Base-by-base conservation (phyloP, 2,329 filamentous ascomycete species). In the Lecanosticta acicola region DNA sequence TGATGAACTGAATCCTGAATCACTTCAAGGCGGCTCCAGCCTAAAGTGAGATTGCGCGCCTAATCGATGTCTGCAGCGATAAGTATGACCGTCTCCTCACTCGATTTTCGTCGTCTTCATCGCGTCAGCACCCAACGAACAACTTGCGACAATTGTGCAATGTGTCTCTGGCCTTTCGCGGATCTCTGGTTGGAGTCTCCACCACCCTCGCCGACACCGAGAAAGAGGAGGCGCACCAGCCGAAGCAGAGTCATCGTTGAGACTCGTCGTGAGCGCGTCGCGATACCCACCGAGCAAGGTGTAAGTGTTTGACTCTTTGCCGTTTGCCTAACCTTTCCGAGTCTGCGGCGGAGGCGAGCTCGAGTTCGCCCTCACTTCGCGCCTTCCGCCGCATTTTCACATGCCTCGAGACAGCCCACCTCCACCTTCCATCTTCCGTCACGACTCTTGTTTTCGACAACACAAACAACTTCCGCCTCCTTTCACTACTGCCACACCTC, bases 161-260 rank as follows among this genome's bases (percentile, higher is more conserved):
- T 50, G 47, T 61, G 58, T 46, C 9, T 41, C 14, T 63, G 59
- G 59, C 59, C 59, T 4, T 62, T 59, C 29, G 50, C 54, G 19
- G 59, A 62, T 40, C 47, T 57, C 14, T 57, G 49, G 50, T 54
- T 62, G 21, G 59, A 60, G 17, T 44, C 42, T 11, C 42, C 42
- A n/a, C 35, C 42, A 10, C 33, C 41, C 11, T 45, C 51, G 13
- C 47, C 40, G 21, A 39, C 44, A 36, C 43, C 45, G 42, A 53
- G 46, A 43, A 47, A 43, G 45, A 19, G 36, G 20, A 40, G 38
- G 32, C 19, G 8, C 9, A 20, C 21, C 26, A 37, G 39, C 8
- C 20, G 29, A 9, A 16, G 19, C 9, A 7, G 29, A 34, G 29
- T 33, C n/a, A 19, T 11, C 5, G 16, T 17, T 17, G 29, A 41